Base-by-base conservation (phyloP, 345 rosid genomes). In the Combretum micranthum region DNA sequence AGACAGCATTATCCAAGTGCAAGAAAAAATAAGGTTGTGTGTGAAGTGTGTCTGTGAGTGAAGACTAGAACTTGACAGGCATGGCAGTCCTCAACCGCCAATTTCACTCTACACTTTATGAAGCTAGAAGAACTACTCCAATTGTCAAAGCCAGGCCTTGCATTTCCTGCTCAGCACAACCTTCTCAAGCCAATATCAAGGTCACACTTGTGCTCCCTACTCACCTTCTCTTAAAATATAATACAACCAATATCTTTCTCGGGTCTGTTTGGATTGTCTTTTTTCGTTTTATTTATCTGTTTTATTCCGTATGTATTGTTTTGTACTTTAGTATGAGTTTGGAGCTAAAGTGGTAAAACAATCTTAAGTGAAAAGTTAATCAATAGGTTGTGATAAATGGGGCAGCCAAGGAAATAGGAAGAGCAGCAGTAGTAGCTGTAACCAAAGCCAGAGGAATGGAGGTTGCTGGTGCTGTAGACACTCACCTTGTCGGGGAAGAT, bases 361-460 rank as follows among this genome's bases (percentile, higher is more conserved):
- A 32, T 32, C 39, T 32, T 25, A 5, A 32, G 9, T 4, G 0
- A 7, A 32, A 32, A 7, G 39, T 11, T 7, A 5, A 26, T 45
- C 56, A 14, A 61, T 32, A 86, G 95, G 96, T 92, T 12, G 70
- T 86, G 26, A 67, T 92, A 59, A 84, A 86, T 72, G 96, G 98
- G 69, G 96, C 96, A 48, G 87, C 96, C 51, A 88, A 92, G 76
- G 95, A 92, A 63, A 86, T 92, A 60, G 98, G 96, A 53, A 65
- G 89, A 66, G 94, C 94, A 4, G 98, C 96, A 7, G 93, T 80
- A n/a, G 61, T 80, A 57, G 94, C 96, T 56, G 84, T 88, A 42
- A 86, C 85, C 25, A 92, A 71, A 67, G 95, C 97, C 53, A 73
- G 94, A 74, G 98, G 98, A 50, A 81, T 92, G 96, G 95, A 92